A percentile compares a stretch with the other conserved stretches of the same genome.
phyloP scores from a whole-genome alignment of 2,329 filamentous ascomycete genomes.

The Fusarium anguioides region DNA sequence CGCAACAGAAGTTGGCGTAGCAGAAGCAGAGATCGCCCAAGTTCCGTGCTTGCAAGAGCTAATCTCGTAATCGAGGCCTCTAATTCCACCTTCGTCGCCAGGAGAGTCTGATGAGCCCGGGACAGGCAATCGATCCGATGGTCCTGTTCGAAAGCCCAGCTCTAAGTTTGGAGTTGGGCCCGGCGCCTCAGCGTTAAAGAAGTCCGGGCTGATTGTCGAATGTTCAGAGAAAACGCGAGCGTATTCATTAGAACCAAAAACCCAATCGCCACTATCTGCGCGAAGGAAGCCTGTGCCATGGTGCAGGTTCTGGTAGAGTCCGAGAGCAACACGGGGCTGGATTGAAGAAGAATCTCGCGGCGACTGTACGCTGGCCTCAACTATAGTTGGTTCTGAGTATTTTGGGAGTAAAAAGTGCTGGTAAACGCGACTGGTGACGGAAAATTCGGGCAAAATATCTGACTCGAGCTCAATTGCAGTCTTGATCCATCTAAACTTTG shows the following conservation, averaged over 20 bases:
- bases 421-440: constrained; percentile 52
- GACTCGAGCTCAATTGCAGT: constrained; percentile 40
- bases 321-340: constrained; percentile 48
- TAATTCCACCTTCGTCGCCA: constrained; percentile 50
- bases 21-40: constrained; percentile 56
- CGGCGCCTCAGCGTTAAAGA: constrained; percentile 47
- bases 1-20: constrained; percentile 43
- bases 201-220: constrained; percentile 46
- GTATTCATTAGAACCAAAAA: constrained; percentile 42
- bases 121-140: constrained; percentile 12
- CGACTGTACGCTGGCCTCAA: constrained; percentile 52
- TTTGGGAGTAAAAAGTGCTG: constrained; percentile 48
- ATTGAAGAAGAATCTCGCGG: constrained; percentile 32
- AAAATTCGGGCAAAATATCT: constrained; percentile 54
- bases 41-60: constrained; percentile 48
- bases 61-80: constrained; percentile 50
- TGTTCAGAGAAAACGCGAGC: constrained; percentile 50
- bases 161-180: constrained; percentile 54
- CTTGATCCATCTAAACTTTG: constrained; percentile 41
- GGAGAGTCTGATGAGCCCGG: constrained; percentile 25
- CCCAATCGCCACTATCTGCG: constrained; percentile 58
- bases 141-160: constrained; percentile 53
- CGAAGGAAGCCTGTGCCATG: constrained; percentile 53
- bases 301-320: constrained; percentile 49
- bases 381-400: constrained; percentile 47